Conservation (phyloP, 805 yeast genomes). For the Kodamaea restingae region DNA sequence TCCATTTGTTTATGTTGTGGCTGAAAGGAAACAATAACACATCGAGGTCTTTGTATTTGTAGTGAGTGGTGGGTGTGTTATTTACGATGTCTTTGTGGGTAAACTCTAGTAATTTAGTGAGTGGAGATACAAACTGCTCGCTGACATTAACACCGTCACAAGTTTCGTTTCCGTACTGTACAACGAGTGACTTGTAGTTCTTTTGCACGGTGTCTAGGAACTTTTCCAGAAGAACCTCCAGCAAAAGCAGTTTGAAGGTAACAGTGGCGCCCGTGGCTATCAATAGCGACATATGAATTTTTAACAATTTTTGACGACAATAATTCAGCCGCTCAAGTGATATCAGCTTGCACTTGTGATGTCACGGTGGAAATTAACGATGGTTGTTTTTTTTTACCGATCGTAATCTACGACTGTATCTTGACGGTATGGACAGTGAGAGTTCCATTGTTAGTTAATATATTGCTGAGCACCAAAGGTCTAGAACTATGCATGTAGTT, state of each 20-base stretch:
- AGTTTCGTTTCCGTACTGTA: slow-evolving; percentile 58
- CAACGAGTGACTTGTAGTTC: slow-evolving; percentile 25
- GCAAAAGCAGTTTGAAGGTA: slow-evolving; percentile 60
- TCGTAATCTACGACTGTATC: too few species aligned
- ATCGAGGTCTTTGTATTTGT: slow-evolving; percentile 28
- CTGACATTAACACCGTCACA: slow-evolving; percentile 1
- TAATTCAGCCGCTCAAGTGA: too few species aligned
- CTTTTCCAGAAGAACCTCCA: background rate
- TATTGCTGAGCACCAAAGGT: too few species aligned
- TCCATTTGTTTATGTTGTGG: slow-evolving; percentile 27
- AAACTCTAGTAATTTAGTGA: background rate
- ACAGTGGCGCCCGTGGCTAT: slow-evolving; percentile 93
- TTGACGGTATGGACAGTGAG: too few species aligned
- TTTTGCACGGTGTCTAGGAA: background rate
- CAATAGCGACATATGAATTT: slow-evolving; percentile 26
- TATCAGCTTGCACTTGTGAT: too few species aligned
- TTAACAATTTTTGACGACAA: too few species aligned
- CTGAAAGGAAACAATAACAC: slow-evolving; percentile 26
- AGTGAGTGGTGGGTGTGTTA: background rate
- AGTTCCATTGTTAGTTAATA: too few species aligned
- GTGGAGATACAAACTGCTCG: slow-evolving; percentile 1
- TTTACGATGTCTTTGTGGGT: background rate
- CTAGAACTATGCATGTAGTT: too few species aligned
- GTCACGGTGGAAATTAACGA: too few species aligned
- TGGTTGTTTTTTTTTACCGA: too few species aligned